Conservation (phyloP, 2,329 filamentous ascomycete genomes). For the Calonectria honghensis region DNA sequence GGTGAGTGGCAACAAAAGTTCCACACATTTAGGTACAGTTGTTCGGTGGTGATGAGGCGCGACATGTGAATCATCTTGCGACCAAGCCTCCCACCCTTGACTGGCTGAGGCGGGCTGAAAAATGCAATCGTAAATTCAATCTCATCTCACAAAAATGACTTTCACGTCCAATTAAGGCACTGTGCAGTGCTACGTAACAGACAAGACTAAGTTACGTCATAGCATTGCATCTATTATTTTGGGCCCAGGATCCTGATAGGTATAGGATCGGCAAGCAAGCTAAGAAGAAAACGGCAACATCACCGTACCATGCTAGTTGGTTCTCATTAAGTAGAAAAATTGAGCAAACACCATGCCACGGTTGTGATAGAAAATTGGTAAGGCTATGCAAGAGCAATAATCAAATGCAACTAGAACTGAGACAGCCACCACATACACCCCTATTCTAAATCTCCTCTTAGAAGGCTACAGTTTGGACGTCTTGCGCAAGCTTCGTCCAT, state of each 20-base stretch:
- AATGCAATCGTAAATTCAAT: background rate
- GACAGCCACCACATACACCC: constrained; percentile 8
- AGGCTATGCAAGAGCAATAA: constrained; percentile 19
- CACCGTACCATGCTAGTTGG: background rate
- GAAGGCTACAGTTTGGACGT: background rate
- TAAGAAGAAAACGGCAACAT: background rate
- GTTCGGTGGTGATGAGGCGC: background rate
- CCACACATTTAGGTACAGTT: background rate
- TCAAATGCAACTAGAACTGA: constrained; percentile 20
- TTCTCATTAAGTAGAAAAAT: background rate
- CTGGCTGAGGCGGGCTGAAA: background rate
- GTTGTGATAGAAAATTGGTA: background rate
- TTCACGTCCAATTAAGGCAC: background rate
- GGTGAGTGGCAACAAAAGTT: background rate
- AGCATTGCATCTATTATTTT: background rate
- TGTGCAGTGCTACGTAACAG: background rate
- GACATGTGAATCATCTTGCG: background rate
- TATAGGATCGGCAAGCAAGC: background rate
- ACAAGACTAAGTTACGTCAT: background rate
- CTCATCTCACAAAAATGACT: background rate
- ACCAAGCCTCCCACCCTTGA: background rate
- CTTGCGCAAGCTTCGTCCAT: background rate
- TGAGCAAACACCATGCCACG: background rate
- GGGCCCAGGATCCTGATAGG: background rate
- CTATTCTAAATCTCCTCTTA: background rate